Evolutionary conservation across 2,329 filamentous ascomycete genomes (phyloP).

Genomic region (Pseudogymnoascus sp.): DNA sequence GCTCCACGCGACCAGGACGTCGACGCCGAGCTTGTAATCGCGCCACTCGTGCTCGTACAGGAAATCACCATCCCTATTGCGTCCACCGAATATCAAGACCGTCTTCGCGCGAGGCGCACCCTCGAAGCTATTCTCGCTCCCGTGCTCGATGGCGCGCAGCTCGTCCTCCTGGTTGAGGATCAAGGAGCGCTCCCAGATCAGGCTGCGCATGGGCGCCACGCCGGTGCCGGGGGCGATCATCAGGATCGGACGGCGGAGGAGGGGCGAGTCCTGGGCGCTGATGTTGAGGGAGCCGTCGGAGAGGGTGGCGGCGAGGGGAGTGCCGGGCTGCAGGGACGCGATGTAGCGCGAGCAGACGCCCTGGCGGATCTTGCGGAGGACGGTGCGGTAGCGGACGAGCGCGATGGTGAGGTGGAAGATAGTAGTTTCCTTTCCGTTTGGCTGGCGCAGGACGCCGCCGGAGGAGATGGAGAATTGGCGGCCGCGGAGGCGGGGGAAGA

Average conservation of each 20-base stretch:
- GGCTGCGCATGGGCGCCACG: constrained; percentile 71
- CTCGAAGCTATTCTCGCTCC: background rate
- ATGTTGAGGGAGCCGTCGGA: constrained; percentile 53
- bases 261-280: constrained; percentile 39
- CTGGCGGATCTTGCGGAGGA: constrained; percentile 73
- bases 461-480: constrained; percentile 90
- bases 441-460: constrained; percentile 40
- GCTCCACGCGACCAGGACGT: constrained; percentile 60
- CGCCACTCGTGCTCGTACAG: constrained; percentile 76
- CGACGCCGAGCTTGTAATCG: constrained; percentile 37
- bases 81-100: constrained; percentile 76
- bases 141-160: background rate
- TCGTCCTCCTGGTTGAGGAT: constrained; percentile 18
- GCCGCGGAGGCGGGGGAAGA: constrained; percentile 78
- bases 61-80: constrained; percentile 67
- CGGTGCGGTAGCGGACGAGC: constrained; percentile 83
- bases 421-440: constrained; percentile 26
- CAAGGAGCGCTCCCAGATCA: constrained; percentile 65
- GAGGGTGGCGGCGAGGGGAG: constrained; percentile 39
- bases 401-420: constrained; percentile 70
- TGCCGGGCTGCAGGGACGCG: constrained; percentile 49
- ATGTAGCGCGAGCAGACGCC: constrained; percentile 90
- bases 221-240: constrained; percentile 82
- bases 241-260: constrained; percentile 49
- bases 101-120: constrained; percentile 10